phyloP scores from a whole-genome alignment of 192 early-diverging fungal genomes.

The Backusella tuberculispora region DNA sequence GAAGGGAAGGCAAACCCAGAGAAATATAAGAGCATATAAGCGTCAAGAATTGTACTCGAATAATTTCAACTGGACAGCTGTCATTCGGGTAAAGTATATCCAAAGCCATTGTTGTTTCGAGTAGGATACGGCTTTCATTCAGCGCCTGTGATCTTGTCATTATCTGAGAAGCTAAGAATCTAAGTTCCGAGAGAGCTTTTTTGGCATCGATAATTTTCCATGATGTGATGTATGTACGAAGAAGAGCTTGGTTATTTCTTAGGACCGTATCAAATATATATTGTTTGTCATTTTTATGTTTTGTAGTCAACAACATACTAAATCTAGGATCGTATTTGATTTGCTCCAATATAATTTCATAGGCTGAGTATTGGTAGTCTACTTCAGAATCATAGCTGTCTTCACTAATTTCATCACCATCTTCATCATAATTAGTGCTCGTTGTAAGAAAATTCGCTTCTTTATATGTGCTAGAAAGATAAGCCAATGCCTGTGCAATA shows the following conservation, averaged over 20 bases:
- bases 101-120: not conserved
- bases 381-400: not conserved
- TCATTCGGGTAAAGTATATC: conserved; percentile 6
- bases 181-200: not conserved
- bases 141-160: not conserved
- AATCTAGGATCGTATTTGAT: not conserved
- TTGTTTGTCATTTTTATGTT: conserved; percentile 3
- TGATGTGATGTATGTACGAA: not conserved
- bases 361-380: not conserved
- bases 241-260: not conserved
- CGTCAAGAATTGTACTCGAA: not conserved
- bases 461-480: conserved; percentile 10
- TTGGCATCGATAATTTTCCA: not conserved
- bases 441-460: not conserved
- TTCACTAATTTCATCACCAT: not conserved
- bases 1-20: not conserved
- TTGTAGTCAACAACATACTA: not conserved
- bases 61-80: not conserved
- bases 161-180: not conserved
- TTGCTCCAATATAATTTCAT: not conserved
- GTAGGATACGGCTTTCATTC: not conserved
- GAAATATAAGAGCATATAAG: not conserved
- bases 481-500: not conserved
- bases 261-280: not conserved
- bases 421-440: not conserved